Evolutionary conservation across 225 moss, liverwort and hornwort genomes (phyloP).

Genomic region (Bryoerythrophyllum caledonicum): DNA sequence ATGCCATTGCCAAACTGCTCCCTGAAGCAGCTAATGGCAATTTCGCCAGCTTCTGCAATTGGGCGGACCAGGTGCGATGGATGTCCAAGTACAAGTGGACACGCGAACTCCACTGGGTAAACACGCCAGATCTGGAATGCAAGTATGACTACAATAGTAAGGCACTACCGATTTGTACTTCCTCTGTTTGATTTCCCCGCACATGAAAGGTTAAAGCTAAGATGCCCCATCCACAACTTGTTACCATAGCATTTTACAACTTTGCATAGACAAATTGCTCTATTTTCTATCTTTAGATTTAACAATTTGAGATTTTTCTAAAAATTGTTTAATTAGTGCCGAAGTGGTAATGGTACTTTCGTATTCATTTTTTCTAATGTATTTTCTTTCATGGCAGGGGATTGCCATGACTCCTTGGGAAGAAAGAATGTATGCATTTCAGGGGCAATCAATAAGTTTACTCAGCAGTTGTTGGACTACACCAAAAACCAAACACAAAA

Average conservation of each 20-base stretch:
- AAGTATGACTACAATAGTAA: slow-evolving; percentile 70
- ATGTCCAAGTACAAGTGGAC: slow-evolving; percentile 73
- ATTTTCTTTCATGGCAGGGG: slow-evolving; percentile 45
- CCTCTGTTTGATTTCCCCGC: neutral
- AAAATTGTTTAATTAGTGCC: too few relatives aligned
- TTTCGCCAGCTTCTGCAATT: slow-evolving; percentile 78
- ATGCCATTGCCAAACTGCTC: slow-evolving; percentile 51
- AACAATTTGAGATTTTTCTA: too few relatives aligned
- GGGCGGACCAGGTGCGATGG: slow-evolving; percentile 70
- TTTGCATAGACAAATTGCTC: too few relatives aligned
- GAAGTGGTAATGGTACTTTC: too few relatives aligned
- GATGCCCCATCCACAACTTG: too few relatives aligned
- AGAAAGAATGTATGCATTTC: slow-evolving; percentile 61
- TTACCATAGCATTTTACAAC: too few relatives aligned
- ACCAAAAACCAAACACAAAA: neutral
- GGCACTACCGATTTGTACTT: neutral
- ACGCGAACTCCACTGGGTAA: slow-evolving; percentile 68
- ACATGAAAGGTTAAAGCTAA: neutral
- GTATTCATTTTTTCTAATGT: too few relatives aligned
- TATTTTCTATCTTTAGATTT: too few relatives aligned
- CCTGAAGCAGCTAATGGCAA: slow-evolving; percentile 63
- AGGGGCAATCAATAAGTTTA: slow-evolving; percentile 90
- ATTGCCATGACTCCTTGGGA: slow-evolving; percentile 74
- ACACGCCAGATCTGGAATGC: slow-evolving; percentile 74
- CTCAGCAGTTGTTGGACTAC: slow-evolving; percentile 48